A percentile compares a stretch with the other conserved stretches of the same genome.
Conservation (phyloP, 192 early-diverging fungal species). For the Coemansia sp. region DNA sequence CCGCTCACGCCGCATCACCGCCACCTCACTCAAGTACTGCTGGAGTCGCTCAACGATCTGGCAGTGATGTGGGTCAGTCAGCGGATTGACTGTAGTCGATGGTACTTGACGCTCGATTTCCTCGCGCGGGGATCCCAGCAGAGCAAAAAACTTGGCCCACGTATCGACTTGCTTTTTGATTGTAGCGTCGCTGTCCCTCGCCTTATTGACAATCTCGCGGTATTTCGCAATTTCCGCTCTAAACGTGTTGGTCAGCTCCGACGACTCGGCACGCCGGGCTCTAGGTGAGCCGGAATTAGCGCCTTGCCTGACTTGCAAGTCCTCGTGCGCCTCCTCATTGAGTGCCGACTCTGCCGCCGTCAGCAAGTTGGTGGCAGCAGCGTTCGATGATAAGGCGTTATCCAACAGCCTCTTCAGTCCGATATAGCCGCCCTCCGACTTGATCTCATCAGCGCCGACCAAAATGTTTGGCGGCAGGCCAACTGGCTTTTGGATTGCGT, state of each 20-base stretch:
- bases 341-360: slow-evolving; percentile 59
- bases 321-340: slow-evolving; percentile 44
- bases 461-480: slow-evolving; percentile 74
- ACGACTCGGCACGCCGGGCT: slow-evolving; percentile 22
- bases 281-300: slow-evolving; percentile 9
- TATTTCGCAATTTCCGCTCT: slow-evolving; percentile 53
- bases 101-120: slow-evolving; percentile 63
- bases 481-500: slow-evolving; percentile 74
- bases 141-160: slow-evolving; percentile 45
- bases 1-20: slow-evolving; percentile 62
- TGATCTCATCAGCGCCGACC: slow-evolving; percentile 74
- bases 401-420: slow-evolving; percentile 67
- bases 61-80: slow-evolving; percentile 64
- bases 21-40: slow-evolving; percentile 60
- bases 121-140: slow-evolving; percentile 37
- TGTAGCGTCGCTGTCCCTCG: slow-evolving; percentile 70
- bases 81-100: slow-evolving; percentile 61
- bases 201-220: slow-evolving; percentile 68
- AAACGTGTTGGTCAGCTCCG: slow-evolving; percentile 42
- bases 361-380: slow-evolving; percentile 58
- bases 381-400: slow-evolving; percentile 59
- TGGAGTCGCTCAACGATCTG: slow-evolving; percentile 67
- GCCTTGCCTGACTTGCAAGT: slow-evolving; percentile 25
- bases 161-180: slow-evolving; percentile 57
- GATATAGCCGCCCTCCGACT: slow-evolving; percentile 68